Percentiles rank a stretch among this genome's conserved stretches.
Conservation (phyloP, 2,329 filamentous ascomycete genomes). For the Cladosporium oxysporum region DNA sequence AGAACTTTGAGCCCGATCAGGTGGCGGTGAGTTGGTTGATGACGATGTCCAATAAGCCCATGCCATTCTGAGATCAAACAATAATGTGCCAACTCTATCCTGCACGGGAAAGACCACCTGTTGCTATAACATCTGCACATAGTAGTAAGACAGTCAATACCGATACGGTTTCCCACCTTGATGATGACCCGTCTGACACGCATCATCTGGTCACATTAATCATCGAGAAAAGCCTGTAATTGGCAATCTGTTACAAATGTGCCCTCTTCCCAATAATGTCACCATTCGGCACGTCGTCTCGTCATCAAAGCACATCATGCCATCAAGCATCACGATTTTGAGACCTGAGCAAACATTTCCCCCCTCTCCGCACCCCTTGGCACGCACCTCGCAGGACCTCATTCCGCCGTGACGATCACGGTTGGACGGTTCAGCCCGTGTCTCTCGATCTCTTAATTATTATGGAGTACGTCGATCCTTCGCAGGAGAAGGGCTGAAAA, state of each 20-base stretch:
- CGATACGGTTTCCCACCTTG: constrained; percentile 3
- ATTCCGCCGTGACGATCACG: neutral
- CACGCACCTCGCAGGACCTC: neutral
- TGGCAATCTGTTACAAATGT: constrained; percentile 3
- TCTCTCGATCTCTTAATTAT: neutral
- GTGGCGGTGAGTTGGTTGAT: constrained; percentile 1
- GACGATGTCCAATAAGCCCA: neutral
- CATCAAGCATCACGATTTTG: neutral
- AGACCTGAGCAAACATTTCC: constrained; percentile 1
- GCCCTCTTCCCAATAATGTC: neutral
- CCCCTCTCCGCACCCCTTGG: neutral
- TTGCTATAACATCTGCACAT: neutral
- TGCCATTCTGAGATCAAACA: constrained; percentile 7
- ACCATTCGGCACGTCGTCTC: constrained; percentile 1
- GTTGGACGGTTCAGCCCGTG: constrained; percentile 8
- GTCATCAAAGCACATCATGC: neutral
- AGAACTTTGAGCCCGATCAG: neutral
- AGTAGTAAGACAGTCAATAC: neutral
- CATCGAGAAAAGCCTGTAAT: neutral
- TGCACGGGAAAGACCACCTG: neutral
- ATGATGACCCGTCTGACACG: constrained; percentile 6
- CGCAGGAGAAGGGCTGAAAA: neutral
- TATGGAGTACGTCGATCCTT: neutral
- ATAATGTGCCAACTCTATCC: neutral
- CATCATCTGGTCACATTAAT: neutral